Evolutionary conservation across 345 rosid genomes (phyloP).

Genomic region (Adansonia digitata): DNA sequence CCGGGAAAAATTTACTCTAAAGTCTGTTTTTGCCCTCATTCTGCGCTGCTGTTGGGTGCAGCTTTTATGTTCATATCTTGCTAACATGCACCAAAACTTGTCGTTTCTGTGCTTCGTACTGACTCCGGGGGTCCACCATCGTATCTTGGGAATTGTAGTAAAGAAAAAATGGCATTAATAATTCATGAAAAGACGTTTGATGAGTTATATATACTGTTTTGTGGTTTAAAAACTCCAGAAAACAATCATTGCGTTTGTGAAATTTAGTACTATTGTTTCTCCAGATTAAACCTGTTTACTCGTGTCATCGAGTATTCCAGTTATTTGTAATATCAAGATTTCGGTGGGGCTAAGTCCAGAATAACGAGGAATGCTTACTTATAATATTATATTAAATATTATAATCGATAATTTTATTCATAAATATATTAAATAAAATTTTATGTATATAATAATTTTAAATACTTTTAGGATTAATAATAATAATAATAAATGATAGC

Average conservation of each 20-base stretch:
- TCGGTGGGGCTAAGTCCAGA: not conserved
- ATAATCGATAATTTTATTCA: too few species aligned
- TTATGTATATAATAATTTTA: too few species aligned
- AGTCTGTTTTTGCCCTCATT: not conserved
- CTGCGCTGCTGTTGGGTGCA: too few species aligned
- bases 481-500: not conserved
- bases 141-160: not conserved
- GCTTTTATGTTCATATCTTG: too few species aligned
- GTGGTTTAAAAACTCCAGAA: not conserved
- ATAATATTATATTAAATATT: too few species aligned
- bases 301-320: not conserved
- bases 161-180: not conserved
- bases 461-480: too few species aligned
- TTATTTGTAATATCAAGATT: too few species aligned
- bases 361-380: too few species aligned
- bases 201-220: not conserved
- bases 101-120: not conserved
- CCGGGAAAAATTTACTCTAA: too few species aligned
- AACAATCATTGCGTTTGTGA: not conserved
- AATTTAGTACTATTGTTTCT: not conserved
- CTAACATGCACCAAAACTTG: not conserved
- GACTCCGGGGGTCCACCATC: not conserved
- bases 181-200: not conserved
- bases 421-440: too few species aligned
- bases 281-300: not conserved